Percentiles rank a stretch among this genome's conserved stretches.
Conservation (phyloP, 225 moss, liverwort and hornwort genomes). For the Pleurozium schreberi region DNA sequence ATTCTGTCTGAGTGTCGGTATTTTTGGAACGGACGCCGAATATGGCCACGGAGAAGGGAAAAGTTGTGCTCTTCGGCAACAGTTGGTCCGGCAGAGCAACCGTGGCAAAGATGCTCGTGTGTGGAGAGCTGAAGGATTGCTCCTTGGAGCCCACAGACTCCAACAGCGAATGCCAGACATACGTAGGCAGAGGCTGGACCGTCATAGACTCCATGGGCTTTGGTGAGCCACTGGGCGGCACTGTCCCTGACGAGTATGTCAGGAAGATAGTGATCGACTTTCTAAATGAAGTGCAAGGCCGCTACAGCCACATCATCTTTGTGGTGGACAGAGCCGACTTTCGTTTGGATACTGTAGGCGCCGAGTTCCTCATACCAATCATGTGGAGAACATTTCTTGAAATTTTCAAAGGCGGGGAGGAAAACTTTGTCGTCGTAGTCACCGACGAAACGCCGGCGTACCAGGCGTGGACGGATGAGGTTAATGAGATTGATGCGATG, state of each 20-base stretch:
- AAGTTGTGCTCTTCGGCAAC: background rate
- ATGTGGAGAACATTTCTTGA: background rate
- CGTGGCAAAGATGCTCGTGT: background rate
- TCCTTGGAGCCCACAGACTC: too few species aligned
- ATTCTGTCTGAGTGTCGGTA: background rate
- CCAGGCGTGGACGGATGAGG: too few species aligned
- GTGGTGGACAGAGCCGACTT: background rate
- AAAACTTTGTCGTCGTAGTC: background rate
- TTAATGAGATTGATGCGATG: too few species aligned
- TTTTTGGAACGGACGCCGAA: background rate
- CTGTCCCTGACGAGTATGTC: background rate
- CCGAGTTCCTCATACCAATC: background rate
- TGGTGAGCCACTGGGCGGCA: background rate
- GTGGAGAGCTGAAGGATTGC: too few species aligned
- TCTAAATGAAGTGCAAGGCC: background rate
- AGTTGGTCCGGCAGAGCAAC: background rate
- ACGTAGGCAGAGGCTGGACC: background rate
- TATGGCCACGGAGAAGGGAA: background rate
- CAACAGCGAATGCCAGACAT: background rate
- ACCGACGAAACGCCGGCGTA: fast-evolving
- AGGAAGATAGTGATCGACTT: background rate
- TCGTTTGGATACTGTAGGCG: background rate
- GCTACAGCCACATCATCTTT: background rate
- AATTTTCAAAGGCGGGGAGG: background rate
- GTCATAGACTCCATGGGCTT: background rate